phyloP scores from a whole-genome alignment of 805 yeast genomes.

The Starmerella bombi region DNA sequence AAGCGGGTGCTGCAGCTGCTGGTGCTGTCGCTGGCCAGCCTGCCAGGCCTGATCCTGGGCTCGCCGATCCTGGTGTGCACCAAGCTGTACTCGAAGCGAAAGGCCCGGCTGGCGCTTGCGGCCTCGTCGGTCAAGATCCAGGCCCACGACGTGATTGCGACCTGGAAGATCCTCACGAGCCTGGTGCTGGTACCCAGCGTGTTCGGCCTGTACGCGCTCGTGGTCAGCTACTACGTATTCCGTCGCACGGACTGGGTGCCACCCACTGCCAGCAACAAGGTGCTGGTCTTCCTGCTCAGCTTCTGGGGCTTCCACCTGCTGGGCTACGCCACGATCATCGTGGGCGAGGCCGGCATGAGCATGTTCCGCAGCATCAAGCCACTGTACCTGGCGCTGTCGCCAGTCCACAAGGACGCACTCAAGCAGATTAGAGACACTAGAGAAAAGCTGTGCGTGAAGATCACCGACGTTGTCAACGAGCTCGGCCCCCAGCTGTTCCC shows the following conservation, averaged over 20 bases:
- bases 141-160: slow-evolving; percentile 89
- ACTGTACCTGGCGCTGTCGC: slow-evolving; percentile 39
- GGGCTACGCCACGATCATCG: slow-evolving; percentile 76
- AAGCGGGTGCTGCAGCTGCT: slow-evolving; percentile 39
- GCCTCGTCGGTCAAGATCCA: slow-evolving; percentile 78
- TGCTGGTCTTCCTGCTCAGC: slow-evolving; percentile 6
- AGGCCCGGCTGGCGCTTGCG: slow-evolving; percentile 68
- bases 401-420: slow-evolving; percentile 30
- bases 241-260: slow-evolving; percentile 24
- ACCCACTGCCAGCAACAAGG: slow-evolving; percentile 5
- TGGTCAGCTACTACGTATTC: slow-evolving; percentile 28
- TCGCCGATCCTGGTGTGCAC: slow-evolving; percentile 78
- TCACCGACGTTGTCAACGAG: slow-evolving; percentile 65
- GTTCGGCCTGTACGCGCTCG: slow-evolving; percentile 61
- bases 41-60: slow-evolving; percentile 82
- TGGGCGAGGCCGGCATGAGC: slow-evolving; percentile 92
- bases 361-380: slow-evolving; percentile 73
- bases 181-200: slow-evolving; percentile 81
- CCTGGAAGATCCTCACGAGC: slow-evolving; percentile 88
- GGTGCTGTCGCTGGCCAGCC: slow-evolving; percentile 40
- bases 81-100: slow-evolving; percentile 54
- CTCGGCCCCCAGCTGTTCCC: slow-evolving; percentile 79
- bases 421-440: slow-evolving; percentile 48
- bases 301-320: slow-evolving; percentile 27
- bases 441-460: slow-evolving; percentile 48